Conservation (phyloP, 805 yeast species). For the Torulaspora quercuum region DNA sequence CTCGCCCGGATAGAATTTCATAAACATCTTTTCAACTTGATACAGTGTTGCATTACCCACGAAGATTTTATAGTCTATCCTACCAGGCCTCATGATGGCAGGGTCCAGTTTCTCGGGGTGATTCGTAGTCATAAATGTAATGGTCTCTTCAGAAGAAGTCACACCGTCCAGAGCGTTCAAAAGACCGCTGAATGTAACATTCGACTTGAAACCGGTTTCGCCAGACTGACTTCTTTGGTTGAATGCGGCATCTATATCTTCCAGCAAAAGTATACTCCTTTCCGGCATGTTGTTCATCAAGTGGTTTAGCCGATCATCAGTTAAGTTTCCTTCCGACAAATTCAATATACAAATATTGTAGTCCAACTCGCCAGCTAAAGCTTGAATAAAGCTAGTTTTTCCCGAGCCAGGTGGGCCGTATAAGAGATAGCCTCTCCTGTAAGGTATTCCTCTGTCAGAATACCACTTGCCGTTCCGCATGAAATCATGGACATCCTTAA, state of each 20-base stretch:
- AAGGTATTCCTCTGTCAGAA: conserved; percentile 94
- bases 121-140: conserved; percentile 97
- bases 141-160: conserved; percentile 93
- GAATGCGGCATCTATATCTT: conserved; percentile 96
- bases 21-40: conserved; percentile 81
- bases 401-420: conserved; percentile 99
- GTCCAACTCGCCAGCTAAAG: conserved; percentile 93
- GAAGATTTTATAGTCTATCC: conserved; percentile 80
- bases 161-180: conserved; percentile 95
- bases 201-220: conserved; percentile 76
- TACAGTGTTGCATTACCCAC: conserved; percentile 82
- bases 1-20: conserved; percentile 74
- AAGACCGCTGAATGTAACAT: conserved; percentile 93
- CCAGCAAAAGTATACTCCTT: conserved; percentile 76
- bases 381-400: conserved; percentile 92
- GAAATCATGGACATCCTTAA: conserved; percentile 76
- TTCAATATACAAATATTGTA: conserved; percentile 93
- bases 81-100: conserved; percentile 90
- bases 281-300: conserved; percentile 95
- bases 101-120: conserved; percentile 94
- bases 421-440: conserved; percentile 86
- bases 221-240: conserved; percentile 69
- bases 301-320: conserved; percentile 92
- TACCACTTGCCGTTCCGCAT: conserved; percentile 84
- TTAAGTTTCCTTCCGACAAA: conserved; percentile 82